phyloP scores from a whole-genome alignment of 495 filamentous ascomycete species.

The Choiromyces venosus region DNA sequence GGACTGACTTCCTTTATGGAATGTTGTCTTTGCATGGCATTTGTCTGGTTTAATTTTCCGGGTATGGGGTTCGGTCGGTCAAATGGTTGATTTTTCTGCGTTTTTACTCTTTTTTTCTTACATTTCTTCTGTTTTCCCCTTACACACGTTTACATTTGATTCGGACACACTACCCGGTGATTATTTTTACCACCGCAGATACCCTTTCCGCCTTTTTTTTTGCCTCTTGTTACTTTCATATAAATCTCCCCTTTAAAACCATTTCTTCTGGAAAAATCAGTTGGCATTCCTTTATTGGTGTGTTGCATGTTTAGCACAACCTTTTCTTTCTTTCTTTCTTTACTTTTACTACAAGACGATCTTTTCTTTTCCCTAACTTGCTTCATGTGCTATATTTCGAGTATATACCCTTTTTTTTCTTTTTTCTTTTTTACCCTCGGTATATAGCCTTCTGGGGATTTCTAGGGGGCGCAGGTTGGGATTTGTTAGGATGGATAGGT shows the following conservation, averaged over 20 bases:
- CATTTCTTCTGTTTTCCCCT: neutral
- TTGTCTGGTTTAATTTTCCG: conserved; percentile 4
- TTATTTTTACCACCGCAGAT: conserved; percentile 5
- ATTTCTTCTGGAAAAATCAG: conserved; percentile 6
- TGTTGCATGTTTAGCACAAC: neutral
- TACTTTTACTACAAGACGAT: neutral
- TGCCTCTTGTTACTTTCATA: conserved; percentile 3
- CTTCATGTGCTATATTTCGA: neutral
- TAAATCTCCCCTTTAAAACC: conserved; percentile 5
- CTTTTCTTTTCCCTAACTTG: neutral
- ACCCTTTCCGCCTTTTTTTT: conserved; percentile 8
- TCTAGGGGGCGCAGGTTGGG: neutral
- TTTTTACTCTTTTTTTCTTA: neutral
- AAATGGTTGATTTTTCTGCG: neutral
- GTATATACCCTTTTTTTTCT: neutral
- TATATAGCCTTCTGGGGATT: neutral
- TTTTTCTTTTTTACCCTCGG: neutral
- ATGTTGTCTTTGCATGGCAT: conserved; percentile 1
- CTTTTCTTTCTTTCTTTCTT: neutral
- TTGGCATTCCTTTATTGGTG: neutral
- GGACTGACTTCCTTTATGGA: neutral
- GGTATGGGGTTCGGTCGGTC: conserved; percentile 1
- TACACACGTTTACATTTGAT: neutral
- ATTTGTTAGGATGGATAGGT: neutral
- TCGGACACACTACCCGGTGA: neutral